Evolutionary conservation across 148 eudicot genomes (phyloP).

Genomic region (Dianthus caryophyllus): DNA sequence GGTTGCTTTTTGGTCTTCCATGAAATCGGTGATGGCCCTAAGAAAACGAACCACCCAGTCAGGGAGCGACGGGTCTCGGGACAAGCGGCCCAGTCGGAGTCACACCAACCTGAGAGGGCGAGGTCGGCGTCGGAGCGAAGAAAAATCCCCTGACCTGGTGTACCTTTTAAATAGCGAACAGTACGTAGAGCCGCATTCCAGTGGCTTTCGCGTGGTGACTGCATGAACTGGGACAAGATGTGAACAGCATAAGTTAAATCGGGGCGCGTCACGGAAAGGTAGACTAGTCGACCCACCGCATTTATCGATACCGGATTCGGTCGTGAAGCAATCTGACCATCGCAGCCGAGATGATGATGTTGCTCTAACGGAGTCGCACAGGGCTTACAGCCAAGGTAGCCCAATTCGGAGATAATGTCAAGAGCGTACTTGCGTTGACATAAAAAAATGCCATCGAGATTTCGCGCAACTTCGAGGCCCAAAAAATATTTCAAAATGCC

Average conservation of each 20-base stretch:
- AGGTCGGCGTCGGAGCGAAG: neutral
- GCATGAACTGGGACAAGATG: neutral
- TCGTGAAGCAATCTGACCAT: too few relatives aligned
- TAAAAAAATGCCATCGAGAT: neutral
- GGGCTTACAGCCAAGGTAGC: neutral
- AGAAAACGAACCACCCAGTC: neutral
- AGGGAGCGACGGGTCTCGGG: neutral
- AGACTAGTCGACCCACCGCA: neutral
- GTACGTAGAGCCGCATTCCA: neutral
- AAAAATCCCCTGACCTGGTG: neutral
- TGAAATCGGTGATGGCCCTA: neutral
- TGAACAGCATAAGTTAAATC: neutral
- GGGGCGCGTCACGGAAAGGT: neutral
- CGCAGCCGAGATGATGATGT: neutral
- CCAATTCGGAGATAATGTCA: neutral
- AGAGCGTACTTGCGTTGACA: neutral
- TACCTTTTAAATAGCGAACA: neutral
- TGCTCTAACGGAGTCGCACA: neutral
- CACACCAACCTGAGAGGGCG: neutral
- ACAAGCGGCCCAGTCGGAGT: neutral
- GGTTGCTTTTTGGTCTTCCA: neutral
- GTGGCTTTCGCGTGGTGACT: neutral
- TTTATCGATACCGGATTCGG: too few relatives aligned
- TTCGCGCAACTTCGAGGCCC: neutral
- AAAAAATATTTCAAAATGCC: too few relatives aligned